Base-by-base conservation (phyloP, 441 rosid genomes). In the Gossypium trilobum region DNA sequence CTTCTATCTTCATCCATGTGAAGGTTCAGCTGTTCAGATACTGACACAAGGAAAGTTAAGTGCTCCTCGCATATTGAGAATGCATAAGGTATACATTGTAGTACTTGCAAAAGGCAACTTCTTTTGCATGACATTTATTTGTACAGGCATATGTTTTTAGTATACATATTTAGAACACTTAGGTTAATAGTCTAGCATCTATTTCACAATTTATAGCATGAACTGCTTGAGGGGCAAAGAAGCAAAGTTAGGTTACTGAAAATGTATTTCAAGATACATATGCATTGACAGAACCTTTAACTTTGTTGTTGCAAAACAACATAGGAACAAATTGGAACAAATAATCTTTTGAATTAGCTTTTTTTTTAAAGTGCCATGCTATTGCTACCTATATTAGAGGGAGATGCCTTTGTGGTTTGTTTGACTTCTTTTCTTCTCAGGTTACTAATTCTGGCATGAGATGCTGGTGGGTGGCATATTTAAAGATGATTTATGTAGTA, bases 61-160 rank as follows among this genome's bases (percentile, higher is more conserved):
- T 83, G 99, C 99, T 51, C 98, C 98, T 44, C 88, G 98, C 63
- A 95, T 95, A 84, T 81, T 95, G 87, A 89, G 97, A 84, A 88
- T 95, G 80, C 97, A 91, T 75, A 95, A 95, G 86, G 99, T 95
- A 77, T 82, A 25, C 17, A 13, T 52, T 52, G 82, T 67, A 46
- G 61, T 17, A 10, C 48, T 4, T 29, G 42, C 11, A 68, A 55
- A 69, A 61, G 55, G 23, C 42, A 46, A 68, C 51, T 68, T 50
- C 69, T 17, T 56, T 68, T 29, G 66, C 48, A 31, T 74, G 36
- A 3, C 68, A 52, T 63, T 31, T 20, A 22, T 63, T 20, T 52
- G 39, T 51, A 63, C 9, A 9, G 19, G 23, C 59, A 22, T 39
- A n/a, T 55, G 65, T 71, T 57, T 7, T 31, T 31, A 31, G 29